A percentile compares a stretch with the other conserved stretches of the same genome.
Conservation (phyloP, 2,329 filamentous ascomycete genomes). For the Zasmidium cellare region DNA sequence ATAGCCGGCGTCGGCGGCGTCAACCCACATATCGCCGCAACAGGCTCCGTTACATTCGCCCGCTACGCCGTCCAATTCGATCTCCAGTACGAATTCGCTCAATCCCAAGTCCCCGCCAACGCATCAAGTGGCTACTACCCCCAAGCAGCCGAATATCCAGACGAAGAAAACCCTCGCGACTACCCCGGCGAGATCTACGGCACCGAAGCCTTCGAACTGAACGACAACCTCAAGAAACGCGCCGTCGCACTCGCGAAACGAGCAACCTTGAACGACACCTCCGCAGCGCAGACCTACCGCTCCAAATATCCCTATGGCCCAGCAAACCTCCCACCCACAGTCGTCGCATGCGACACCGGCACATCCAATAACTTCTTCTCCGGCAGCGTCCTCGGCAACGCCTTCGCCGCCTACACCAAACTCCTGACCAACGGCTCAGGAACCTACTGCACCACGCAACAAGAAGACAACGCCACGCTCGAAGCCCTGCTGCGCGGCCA, state of each 20-base stretch:
- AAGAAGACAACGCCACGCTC: slow-evolving; percentile 40
- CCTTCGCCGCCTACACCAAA: slow-evolving; percentile 32
- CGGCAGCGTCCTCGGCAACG: slow-evolving; percentile 30
- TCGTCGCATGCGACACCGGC: slow-evolving; percentile 35
- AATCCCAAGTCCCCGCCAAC: slow-evolving; percentile 20
- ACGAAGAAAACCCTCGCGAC: slow-evolving; percentile 17
- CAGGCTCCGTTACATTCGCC: slow-evolving; percentile 26
- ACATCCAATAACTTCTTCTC: slow-evolving; percentile 35
- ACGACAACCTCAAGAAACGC: slow-evolving; percentile 31
- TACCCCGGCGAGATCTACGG: slow-evolving; percentile 34
- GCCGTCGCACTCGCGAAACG: slow-evolving; percentile 29
- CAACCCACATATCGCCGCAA: slow-evolving; percentile 25
- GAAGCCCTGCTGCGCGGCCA: slow-evolving; percentile 35
- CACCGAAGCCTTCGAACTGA: slow-evolving; percentile 39
- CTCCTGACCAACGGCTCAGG: slow-evolving; percentile 38
- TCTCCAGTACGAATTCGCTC: slow-evolving; percentile 27
- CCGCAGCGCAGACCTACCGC: slow-evolving; percentile 31
- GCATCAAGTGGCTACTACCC: slow-evolving; percentile 27
- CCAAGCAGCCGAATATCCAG: slow-evolving; percentile 21
- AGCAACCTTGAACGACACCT: slow-evolving; percentile 32
- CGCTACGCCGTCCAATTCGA: slow-evolving; percentile 27
- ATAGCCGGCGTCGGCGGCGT: slow-evolving; percentile 33
- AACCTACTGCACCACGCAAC: slow-evolving; percentile 37
- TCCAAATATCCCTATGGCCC: slow-evolving; percentile 31
- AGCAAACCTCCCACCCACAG: slow-evolving; percentile 27